These are phyloP conservation scores for Hyaloperonospora brassicae DNA, from an alignment of 352 stramenopile genomes.

Conservation along the genomic window DNA sequence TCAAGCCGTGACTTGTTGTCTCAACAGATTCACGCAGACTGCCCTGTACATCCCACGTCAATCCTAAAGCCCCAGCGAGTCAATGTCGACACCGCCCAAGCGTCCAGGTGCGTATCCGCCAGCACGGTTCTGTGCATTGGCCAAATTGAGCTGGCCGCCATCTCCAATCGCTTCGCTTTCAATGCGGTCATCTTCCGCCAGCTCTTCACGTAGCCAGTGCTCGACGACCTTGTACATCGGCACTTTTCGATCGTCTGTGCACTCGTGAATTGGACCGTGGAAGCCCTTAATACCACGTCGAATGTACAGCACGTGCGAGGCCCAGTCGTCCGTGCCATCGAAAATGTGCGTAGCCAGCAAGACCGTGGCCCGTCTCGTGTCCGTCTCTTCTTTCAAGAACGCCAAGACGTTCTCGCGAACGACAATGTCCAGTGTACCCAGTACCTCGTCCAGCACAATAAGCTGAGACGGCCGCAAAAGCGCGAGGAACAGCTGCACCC, in stretches of 20 bases:
- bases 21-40: too few species aligned
- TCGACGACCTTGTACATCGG: slow-evolving; percentile 91
- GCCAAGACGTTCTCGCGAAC: slow-evolving; percentile 89
- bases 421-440: slow-evolving; percentile 94
- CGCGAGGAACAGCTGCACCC: slow-evolving; percentile 95
- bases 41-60: too few species aligned
- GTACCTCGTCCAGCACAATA: slow-evolving; percentile 97
- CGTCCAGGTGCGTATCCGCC: slow-evolving; percentile 65
- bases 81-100: slow-evolving; percentile 54
- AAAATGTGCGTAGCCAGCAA: slow-evolving; percentile 94
- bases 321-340: slow-evolving; percentile 95
- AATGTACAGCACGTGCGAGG: slow-evolving; percentile 92
- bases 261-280: slow-evolving; percentile 60
- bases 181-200: slow-evolving; percentile 68
- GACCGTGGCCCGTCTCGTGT: slow-evolving; percentile 51
- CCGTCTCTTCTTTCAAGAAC: slow-evolving; percentile 87
- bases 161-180: slow-evolving; percentile 44
- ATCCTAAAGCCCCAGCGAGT: slow-evolving; percentile 8
- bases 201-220: slow-evolving; percentile 88
- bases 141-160: slow-evolving; percentile 38
- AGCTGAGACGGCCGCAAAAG: slow-evolving; percentile 94
- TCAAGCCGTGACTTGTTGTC: too few species aligned
- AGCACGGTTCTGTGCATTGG: slow-evolving; percentile 67
- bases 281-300: slow-evolving; percentile 46
- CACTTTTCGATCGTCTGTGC: slow-evolving; percentile 56